Evolutionary conservation across 2,329 filamentous ascomycete genomes (phyloP).

Genomic region (Colletotrichum euphorbiae): DNA sequence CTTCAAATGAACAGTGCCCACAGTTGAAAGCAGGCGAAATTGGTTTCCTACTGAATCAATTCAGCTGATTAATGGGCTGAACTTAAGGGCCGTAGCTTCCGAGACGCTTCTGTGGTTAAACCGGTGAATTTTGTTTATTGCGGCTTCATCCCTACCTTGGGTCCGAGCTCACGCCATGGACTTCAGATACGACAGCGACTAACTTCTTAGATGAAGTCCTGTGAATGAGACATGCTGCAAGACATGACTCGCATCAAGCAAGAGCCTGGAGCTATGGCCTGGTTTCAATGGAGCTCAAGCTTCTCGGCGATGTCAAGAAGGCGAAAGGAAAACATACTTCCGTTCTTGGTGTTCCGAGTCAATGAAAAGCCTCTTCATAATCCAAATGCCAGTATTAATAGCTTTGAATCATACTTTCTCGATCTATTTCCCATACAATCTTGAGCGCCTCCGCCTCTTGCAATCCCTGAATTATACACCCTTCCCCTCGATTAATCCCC

Average conservation of each 20-base stretch:
- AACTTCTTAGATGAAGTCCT: background rate
- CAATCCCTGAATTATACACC: background rate
- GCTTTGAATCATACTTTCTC: background rate
- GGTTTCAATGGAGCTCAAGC: background rate
- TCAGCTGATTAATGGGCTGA: no score
- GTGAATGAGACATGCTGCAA: background rate
- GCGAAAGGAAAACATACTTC: slow-evolving; percentile 4
- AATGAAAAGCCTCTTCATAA: background rate
- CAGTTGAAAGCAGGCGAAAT: no score
- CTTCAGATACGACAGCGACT: no score
- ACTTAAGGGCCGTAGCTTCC: no score
- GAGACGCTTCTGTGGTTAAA: no score
- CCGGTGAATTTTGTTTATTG: no score
- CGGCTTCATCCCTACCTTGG: no score
- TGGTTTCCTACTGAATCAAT: no score
- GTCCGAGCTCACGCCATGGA: no score
- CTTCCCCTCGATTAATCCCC: background rate
- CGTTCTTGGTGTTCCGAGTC: background rate
- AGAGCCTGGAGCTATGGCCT: background rate
- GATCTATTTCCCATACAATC: background rate
- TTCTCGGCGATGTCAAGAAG: slow-evolving; percentile 8
- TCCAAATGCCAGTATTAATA: background rate
- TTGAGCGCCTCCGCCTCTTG: no score
- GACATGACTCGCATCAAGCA: no score
- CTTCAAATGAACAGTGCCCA: slow-evolving; percentile 20